Evolutionary conservation across 257 asterid genomes (phyloP).

Genomic region (Solanum dulcamara): DNA sequence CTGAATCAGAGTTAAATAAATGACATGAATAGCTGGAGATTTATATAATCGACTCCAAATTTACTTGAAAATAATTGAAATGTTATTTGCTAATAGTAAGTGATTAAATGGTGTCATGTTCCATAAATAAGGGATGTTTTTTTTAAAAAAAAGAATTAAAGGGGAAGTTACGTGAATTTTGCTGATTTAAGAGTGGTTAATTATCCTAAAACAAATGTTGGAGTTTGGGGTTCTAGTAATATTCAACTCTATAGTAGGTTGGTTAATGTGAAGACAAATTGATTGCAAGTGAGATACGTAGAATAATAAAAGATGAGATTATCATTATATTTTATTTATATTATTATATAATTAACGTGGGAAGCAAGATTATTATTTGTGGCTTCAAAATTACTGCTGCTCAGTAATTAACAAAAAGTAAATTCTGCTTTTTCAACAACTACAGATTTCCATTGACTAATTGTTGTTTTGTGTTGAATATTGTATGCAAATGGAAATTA

Average conservation of each 20-base stretch:
- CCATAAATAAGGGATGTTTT: not conserved
- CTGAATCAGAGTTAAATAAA: too few species aligned
- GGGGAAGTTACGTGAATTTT: not conserved
- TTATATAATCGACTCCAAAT: too few species aligned
- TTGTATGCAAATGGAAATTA: not conserved
- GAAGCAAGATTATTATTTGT: conserved; percentile 7
- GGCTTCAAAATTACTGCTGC: not conserved
- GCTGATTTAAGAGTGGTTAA: not conserved
- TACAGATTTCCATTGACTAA: not conserved
- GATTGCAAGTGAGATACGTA: not conserved
- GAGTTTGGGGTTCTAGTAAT: too few species aligned
- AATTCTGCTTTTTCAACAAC: not conserved
- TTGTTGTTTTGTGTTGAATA: not conserved
- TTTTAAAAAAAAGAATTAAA: not conserved
- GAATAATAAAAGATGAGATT: not conserved
- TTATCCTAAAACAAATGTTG: not conserved
- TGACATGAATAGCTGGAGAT: too few species aligned
- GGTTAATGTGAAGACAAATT: not conserved
- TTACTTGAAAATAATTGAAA: not conserved
- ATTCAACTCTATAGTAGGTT: not conserved
- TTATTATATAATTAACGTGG: not conserved
- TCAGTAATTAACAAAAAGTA: not conserved
- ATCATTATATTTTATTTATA: not conserved
- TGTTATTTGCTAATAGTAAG: too few species aligned
- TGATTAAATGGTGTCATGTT: too few species aligned